Base-by-base conservation (phyloP, 352 stramenopile species). In the Phytophthora pini region DNA sequence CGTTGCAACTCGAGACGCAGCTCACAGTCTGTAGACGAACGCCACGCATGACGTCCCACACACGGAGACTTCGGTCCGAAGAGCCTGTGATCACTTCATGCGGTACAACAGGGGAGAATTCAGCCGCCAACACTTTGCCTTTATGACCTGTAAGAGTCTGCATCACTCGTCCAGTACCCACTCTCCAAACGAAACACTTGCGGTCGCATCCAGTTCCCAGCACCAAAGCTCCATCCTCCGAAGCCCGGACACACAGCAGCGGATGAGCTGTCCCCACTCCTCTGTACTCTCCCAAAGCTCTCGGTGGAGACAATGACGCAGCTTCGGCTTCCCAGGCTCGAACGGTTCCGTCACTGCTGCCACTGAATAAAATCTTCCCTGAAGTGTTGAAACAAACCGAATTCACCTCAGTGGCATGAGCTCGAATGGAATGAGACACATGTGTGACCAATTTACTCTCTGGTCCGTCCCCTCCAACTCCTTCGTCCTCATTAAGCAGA, bases 121-220 rank as follows among this genome's bases (percentile, higher is more conserved):
- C 87, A 24, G 81, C 87, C 8, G 87, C 87, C 34, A 93, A 47
- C 22, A 95, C 87, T 74, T 93, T 93, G 38, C 87, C 87, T 59
- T 93, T 93, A 76, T 95, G 87, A 4, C 87, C 87, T 41, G 84
- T 88, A 27, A 95, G 79, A 56, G 84, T 95, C 72, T 95, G 87
- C 67, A 88, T 83, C 50, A 95, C 84, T 24, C 87, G 83, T 20
- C 84, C 84, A 38, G 87, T 91, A 55, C 81, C 87, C 20, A 93
- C 87, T 73, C 87, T 79, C 87, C 87, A 95, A 12, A 95, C 74
- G 61, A 93, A 93, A 51, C 81, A 90, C 72, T 93, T 95, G 65
- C 87, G 87, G 48, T 95, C 87, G 59, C 84, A 93, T 9, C 87
- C 87, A 13, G 87, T 93, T 47, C 87, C 87, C 20, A 95, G 66